Conservation (phyloP, 345 rosid genomes). For the Rhodomyrtus tomentosa region DNA sequence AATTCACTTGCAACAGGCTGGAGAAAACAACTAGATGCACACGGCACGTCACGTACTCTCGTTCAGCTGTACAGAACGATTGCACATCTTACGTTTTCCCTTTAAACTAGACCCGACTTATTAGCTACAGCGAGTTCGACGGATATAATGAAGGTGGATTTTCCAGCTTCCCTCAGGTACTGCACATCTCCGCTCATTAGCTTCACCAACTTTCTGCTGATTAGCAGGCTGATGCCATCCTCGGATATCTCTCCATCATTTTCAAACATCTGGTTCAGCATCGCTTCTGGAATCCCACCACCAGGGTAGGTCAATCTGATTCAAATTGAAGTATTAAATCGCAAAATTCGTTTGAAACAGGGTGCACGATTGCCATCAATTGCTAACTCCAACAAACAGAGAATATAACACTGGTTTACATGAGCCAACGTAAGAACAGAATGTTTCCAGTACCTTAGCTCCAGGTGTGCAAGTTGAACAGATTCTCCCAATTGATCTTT, state of each 20-base stretch:
- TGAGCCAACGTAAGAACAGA: not conserved
- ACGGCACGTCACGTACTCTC: not conserved
- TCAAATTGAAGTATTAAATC: not conserved
- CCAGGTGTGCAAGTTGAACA: constrained; percentile 59
- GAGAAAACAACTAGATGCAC: not conserved
- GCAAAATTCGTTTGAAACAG: not conserved
- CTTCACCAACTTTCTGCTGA: constrained; percentile 69
- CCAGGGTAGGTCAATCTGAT: constrained; percentile 60
- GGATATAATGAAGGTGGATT: constrained; percentile 48
- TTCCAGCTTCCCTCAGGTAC: constrained; percentile 78
- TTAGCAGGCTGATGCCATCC: constrained; percentile 61
- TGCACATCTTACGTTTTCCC: not conserved
- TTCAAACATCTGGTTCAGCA: constrained; percentile 77
- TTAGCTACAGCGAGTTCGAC: constrained; percentile 65
- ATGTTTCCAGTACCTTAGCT: constrained; percentile 44
- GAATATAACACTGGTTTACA: not conserved
- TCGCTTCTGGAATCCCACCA: constrained; percentile 50
- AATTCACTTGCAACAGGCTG: not conserved
- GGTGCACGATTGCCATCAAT: not conserved
- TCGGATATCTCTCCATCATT: constrained; percentile 48
- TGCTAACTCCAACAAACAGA: not conserved
- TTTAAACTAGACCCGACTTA: not conserved
- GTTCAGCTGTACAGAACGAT: not conserved
- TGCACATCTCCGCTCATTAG: constrained; percentile 89
- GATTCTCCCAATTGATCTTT: constrained; percentile 58